These are phyloP conservation scores for Venturia carpophila DNA, from an alignment of 2,329 filamentous ascomycete species.

Conservation along the genomic window DNA sequence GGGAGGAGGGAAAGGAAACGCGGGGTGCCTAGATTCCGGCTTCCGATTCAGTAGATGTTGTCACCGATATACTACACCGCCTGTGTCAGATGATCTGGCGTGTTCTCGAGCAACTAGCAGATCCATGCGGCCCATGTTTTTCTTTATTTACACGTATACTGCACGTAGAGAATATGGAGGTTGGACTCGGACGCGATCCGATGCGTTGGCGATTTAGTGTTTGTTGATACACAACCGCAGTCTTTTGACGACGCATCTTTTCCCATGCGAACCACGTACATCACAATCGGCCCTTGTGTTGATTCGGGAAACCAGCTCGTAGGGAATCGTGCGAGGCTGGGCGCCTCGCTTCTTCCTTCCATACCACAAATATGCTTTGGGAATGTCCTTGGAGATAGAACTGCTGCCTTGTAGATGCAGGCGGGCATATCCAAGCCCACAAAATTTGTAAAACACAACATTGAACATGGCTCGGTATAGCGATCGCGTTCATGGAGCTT, in stretches of 20 bases:
- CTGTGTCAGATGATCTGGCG: not conserved
- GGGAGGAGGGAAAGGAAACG: too few species aligned
- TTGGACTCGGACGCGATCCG: not conserved
- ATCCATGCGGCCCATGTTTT: not conserved
- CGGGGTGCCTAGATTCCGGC: not conserved
- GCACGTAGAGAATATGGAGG: not conserved
- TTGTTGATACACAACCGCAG: not conserved
- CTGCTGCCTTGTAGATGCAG: not conserved
- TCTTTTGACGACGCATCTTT: not conserved
- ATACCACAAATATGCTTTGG: not conserved
- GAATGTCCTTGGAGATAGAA: not conserved
- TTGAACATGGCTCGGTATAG: not conserved
- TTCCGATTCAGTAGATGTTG: not conserved
- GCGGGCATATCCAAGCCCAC: not conserved
- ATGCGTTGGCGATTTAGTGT: not conserved
- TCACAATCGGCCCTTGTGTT: not conserved
- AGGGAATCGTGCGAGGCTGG: not conserved
- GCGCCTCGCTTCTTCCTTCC: not conserved
- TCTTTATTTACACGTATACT: too few species aligned
- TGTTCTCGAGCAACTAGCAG: not conserved
- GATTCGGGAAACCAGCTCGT: not conserved
- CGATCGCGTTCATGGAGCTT: slow-evolving; percentile 15
- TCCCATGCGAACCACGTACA: not conserved
- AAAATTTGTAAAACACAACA: not conserved
- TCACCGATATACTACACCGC: not conserved